These are phyloP conservation scores for Iberis pinnata DNA, from an alignment of 345 rosid genomes.

Conservation along the genomic window DNA sequence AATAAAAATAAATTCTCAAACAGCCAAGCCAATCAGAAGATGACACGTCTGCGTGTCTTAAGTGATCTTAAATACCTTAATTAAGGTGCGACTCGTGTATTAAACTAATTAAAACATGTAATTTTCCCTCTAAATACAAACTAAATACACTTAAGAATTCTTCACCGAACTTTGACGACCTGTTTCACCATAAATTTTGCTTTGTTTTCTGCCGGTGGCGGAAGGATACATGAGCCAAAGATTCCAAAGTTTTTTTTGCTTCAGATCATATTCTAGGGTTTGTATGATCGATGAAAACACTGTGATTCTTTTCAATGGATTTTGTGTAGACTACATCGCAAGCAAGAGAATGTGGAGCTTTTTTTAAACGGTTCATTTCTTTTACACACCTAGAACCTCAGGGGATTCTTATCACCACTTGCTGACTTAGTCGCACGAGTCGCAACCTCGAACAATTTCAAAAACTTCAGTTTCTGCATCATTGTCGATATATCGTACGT, in stretches of 20 bases:
- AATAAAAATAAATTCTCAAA: too few species aligned
- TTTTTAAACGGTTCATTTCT: neutral
- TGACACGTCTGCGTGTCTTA: too few species aligned
- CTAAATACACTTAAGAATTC: too few species aligned
- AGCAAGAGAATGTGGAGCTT: constrained; percentile 15
- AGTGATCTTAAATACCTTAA: too few species aligned
- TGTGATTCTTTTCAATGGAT: neutral
- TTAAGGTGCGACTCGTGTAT: too few species aligned
- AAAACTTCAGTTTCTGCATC: neutral
- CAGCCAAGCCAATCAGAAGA: too few species aligned
- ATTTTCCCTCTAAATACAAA: too few species aligned
- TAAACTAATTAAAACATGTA: too few species aligned
- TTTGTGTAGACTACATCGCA: neutral
- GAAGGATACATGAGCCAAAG: constrained; percentile 7
- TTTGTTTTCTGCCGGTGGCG: constrained; percentile 2
- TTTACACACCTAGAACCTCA: constrained; percentile 3
- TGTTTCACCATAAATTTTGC: neutral
- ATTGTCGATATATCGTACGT: too few species aligned
- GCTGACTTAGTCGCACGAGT: constrained; percentile 14
- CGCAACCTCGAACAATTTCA: neutral
- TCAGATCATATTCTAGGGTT: constrained; percentile 9
- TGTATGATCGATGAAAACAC: neutral
- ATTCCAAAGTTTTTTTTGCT: constrained; percentile 1
- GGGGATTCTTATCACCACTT: neutral
- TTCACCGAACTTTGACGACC: neutral